A percentile compares a stretch with the other conserved stretches of the same genome.
These are phyloP conservation scores for Bremia lactucae DNA, from an alignment of 352 stramenopile genomes.

Conservation along the genomic window DNA sequence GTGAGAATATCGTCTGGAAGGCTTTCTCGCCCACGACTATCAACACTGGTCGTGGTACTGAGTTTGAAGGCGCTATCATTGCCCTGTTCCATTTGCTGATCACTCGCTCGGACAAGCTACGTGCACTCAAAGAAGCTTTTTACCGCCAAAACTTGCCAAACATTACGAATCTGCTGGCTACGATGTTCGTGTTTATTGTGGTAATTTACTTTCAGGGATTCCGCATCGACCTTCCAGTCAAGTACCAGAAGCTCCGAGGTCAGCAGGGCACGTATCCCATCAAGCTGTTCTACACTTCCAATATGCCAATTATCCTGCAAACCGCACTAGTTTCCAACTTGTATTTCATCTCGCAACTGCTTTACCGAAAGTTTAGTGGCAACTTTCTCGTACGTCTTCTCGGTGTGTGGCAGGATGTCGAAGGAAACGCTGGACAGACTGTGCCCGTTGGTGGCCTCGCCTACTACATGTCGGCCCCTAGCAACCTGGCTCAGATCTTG, in stretches of 20 bases:
- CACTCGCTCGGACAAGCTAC: conserved; percentile 95
- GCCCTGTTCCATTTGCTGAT: conserved; percentile 98
- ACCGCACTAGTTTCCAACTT: conserved; percentile 98
- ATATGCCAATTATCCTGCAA: conserved; percentile 99
- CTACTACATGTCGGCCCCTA: conserved; percentile 97
- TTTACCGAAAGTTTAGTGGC: conserved; percentile 97
- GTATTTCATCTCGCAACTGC: conserved; percentile 99
- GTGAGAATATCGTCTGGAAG: conserved; percentile 99
- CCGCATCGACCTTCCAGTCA: conserved; percentile 86
- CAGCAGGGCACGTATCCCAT: conserved; percentile 99
- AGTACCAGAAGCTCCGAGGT: conserved; percentile 98
- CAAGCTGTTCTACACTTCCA: conserved; percentile 99
- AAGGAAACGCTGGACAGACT: conserved; percentile 88
- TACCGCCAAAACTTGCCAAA: conserved; percentile 99
- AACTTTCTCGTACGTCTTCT: conserved; percentile 98
- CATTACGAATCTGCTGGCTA: conserved; percentile 97
- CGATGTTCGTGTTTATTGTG: conserved; percentile 97
- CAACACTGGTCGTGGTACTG: conserved; percentile 97
- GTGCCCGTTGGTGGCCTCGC: conserved; percentile 93
- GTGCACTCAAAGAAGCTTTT: conserved; percentile 95
- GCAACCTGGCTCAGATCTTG: conserved; percentile 92
- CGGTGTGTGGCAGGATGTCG: conserved; percentile 96
- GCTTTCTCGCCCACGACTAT: conserved; percentile 98
- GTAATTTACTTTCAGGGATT: conserved; percentile 99
- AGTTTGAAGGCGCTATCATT: conserved; percentile 99